A percentile compares a stretch with the other conserved stretches of the same genome.
These are phyloP conservation scores for Mallotus repandus DNA, from an alignment of 441 rosid genomes.

Conservation along the genomic window DNA sequence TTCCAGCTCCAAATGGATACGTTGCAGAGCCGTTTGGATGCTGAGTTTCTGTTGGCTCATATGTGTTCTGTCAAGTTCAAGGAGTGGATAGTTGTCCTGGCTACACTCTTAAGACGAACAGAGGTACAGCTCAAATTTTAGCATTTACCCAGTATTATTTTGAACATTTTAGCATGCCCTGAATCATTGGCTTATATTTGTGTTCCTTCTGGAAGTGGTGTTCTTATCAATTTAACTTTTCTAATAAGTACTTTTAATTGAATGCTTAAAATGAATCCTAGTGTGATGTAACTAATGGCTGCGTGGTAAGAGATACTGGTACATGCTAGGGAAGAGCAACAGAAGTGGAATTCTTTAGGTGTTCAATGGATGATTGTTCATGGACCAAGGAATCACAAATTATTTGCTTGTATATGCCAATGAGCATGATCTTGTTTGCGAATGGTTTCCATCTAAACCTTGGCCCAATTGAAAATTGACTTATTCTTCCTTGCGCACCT, in stretches of 20 bases:
- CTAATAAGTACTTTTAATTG: not conserved
- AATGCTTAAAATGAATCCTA: not conserved
- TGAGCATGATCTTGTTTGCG: not conserved
- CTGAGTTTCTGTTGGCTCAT: conserved; percentile 95
- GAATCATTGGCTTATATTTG: not conserved
- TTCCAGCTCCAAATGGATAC: conserved; percentile 93
- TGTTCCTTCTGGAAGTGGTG: not conserved
- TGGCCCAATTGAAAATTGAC: not conserved
- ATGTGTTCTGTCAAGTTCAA: conserved; percentile 99
- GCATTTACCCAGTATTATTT: not conserved
- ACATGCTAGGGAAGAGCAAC: not conserved
- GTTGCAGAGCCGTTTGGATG: conserved; percentile 90
- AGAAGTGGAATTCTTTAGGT: not conserved
- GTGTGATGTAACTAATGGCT: not conserved
- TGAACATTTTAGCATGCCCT: not conserved
- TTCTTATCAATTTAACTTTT: not conserved
- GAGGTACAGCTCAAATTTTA: conserved; percentile 52
- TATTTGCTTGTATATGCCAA: not conserved
- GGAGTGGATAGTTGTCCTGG: conserved; percentile 98
- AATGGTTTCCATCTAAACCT: not conserved
- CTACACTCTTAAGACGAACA: conserved; percentile 84
- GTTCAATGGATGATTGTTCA: not conserved
- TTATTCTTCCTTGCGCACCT: not conserved
- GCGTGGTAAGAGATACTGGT: not conserved
- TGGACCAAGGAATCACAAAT: not conserved